Conservation (phyloP, 148 eudicot species). For the Beta vulgaris region DNA sequence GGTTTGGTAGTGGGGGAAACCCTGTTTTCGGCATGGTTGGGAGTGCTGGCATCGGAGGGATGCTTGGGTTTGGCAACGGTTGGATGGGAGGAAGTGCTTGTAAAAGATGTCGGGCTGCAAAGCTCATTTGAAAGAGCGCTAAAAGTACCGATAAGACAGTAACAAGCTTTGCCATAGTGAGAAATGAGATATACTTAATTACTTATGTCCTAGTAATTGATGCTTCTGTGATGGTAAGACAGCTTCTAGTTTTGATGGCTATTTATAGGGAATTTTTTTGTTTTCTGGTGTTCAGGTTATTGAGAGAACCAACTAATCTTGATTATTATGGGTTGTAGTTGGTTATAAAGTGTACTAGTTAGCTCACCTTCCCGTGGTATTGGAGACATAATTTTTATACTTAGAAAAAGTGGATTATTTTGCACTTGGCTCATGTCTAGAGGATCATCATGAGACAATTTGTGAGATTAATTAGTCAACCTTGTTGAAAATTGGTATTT, state of each 20-base stretch:
- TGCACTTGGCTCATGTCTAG: neutral
- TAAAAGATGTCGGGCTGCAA: slow-evolving; percentile 12
- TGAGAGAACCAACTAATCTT: neutral
- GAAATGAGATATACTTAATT: neutral
- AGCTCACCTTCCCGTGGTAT: neutral
- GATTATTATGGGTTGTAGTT: neutral
- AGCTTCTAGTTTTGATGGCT: neutral
- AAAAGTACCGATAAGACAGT: neutral
- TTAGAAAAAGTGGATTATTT: neutral
- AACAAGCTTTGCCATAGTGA: neutral
- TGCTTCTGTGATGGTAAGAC: neutral
- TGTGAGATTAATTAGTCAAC: neutral
- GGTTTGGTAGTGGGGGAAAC: neutral
- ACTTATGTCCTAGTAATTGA: neutral
- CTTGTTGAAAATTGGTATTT: neutral
- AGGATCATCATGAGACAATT: no score
- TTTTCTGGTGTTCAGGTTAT: neutral
- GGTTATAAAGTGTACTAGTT: neutral
- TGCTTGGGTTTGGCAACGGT: neutral
- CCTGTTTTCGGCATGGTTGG: neutral
- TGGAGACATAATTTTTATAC: neutral
- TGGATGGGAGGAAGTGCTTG: neutral
- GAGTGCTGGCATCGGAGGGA: neutral
- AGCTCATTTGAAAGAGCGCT: slow-evolving; percentile 6
- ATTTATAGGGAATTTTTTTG: neutral